These are phyloP conservation scores for Sclerotinia nivalis DNA, from an alignment of 2,329 filamentous ascomycete genomes.

Conservation along the genomic window DNA sequence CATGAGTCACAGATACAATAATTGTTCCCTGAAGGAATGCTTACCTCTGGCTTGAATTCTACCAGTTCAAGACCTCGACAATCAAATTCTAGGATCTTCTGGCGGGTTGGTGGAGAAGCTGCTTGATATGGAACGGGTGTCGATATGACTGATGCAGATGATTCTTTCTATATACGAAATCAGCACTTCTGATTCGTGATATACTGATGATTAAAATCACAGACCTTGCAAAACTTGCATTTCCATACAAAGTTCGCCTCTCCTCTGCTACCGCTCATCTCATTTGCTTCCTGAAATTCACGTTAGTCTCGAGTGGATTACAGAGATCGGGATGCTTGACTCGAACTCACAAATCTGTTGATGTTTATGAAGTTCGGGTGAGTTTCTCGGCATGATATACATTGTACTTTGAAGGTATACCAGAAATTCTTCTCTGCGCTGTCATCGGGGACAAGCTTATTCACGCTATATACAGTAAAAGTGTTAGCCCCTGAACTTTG, in stretches of 20 bases:
- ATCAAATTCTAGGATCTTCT: conserved; percentile 87
- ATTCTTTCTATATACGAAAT: conserved; percentile 62
- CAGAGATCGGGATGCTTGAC: neutral
- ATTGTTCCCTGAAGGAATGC: conserved; percentile 28
- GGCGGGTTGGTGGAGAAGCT: conserved; percentile 68
- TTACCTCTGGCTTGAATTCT: conserved; percentile 86
- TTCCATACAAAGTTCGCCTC: conserved; percentile 99
- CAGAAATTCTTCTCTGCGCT: conserved; percentile 81
- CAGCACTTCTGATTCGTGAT: neutral
- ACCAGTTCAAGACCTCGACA: conserved; percentile 91
- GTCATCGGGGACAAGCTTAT: conserved; percentile 82
- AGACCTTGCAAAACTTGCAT: conserved; percentile 95
- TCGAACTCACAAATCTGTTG: conserved; percentile 71
- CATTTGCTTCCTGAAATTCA: conserved; percentile 71
- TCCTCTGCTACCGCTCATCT: conserved; percentile 88
- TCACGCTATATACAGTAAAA: conserved; percentile 63
- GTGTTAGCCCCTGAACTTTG: neutral
- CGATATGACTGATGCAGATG: conserved; percentile 79
- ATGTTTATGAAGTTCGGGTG: conserved; percentile 86
- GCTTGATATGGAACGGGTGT: conserved; percentile 72
- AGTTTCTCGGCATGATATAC: conserved; percentile 91
- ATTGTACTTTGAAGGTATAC: conserved; percentile 98
- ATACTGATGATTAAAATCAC: conserved; percentile 29
- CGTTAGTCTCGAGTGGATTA: neutral
- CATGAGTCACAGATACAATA: neutral